Base-by-base conservation (phyloP, 768 basidiomycete species). In the Vararia minispora region DNA sequence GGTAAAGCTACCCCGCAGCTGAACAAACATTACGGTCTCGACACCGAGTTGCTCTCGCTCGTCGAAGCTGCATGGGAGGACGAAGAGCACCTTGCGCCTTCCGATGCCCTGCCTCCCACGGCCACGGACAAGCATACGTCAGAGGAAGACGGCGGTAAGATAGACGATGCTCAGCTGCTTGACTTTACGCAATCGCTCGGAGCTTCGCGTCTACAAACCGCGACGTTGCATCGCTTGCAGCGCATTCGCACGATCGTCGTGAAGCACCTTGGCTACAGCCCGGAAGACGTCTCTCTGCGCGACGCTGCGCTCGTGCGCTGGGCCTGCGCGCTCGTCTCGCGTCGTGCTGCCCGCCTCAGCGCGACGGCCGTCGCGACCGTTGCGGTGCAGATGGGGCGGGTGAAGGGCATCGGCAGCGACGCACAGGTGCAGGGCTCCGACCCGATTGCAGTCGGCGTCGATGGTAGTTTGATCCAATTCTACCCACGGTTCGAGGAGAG, bases 1-100 rank as follows among this genome's bases (percentile, higher is more conserved):
- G 95, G 95, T 6, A 76, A 75, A 47, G 79, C 80, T 5, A 82
- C 87, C 4, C 42, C 61, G 0, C 54, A 55, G 7, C 56, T 99
- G 45, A 98, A 99, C 63, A 72, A 69, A 17, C 94, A 95, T 50
- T 99, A 94, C 62, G 95, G 91, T 1, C 63, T 97, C 42, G 95
- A 99, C 60, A 87, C 92, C 0, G 87, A 90, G n/a, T 68, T 92
- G 41, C 75, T 95, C 68, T 90, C 85, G 33, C 75, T 72, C 26
- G 66, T 91, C 31, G 88, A 90, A 56, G 72, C 68, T 37, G 80
- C 82, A 13, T 87, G 83, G 83, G 66, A 69, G 39, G 69, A 68
- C 8, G 60, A 45, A 24, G 62, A 42, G 45, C 11, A 16, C 14
- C 28, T 28, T n/a, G 27, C 23, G 21, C 4, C 28, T 14, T 27